Evolutionary conservation across 2,329 filamentous ascomycete genomes (phyloP).

Genomic region (Coniochaeta prunicola): DNA sequence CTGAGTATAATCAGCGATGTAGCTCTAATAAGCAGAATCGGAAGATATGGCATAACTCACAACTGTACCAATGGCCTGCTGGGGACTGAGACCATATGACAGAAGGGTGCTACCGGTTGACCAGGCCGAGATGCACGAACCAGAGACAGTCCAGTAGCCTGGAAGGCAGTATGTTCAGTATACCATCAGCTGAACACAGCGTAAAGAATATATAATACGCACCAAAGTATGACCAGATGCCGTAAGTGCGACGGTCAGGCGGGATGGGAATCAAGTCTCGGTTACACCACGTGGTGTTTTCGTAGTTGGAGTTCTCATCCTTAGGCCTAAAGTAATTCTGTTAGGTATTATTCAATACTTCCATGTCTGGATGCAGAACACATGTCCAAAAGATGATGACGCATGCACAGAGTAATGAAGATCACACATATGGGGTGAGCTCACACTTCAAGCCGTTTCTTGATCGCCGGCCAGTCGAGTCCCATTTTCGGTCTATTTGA

Average conservation of each 20-base stretch:
- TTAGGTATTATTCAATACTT: neutral
- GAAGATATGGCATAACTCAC: neutral
- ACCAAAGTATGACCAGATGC: conserved; percentile 18
- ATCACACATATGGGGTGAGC: neutral
- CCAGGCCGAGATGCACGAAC: conserved; percentile 15
- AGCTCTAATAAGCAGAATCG: neutral
- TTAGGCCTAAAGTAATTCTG: neutral
- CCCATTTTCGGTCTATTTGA: conserved; percentile 1
- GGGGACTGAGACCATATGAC: conserved; percentile 17
- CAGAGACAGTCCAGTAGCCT: conserved; percentile 1
- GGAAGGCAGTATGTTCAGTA: neutral
- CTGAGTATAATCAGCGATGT: neutral
- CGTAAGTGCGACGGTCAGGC: conserved; percentile 16
- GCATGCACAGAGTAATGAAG: neutral
- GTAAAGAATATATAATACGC: conserved; percentile 2
- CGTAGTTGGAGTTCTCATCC: conserved; percentile 20
- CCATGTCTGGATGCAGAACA: neutral
- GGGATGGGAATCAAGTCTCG: conserved; percentile 23
- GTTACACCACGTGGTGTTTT: conserved; percentile 24
- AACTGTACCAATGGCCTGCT: conserved; percentile 16
- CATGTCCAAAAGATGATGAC: neutral
- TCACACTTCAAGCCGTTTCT: neutral
- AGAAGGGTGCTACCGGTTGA: conserved; percentile 16
- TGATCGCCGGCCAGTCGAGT: neutral
- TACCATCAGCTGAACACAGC: neutral